Base-by-base conservation (phyloP, 2,329 filamentous ascomycete species). In the Colletotrichum tropicicola region DNA sequence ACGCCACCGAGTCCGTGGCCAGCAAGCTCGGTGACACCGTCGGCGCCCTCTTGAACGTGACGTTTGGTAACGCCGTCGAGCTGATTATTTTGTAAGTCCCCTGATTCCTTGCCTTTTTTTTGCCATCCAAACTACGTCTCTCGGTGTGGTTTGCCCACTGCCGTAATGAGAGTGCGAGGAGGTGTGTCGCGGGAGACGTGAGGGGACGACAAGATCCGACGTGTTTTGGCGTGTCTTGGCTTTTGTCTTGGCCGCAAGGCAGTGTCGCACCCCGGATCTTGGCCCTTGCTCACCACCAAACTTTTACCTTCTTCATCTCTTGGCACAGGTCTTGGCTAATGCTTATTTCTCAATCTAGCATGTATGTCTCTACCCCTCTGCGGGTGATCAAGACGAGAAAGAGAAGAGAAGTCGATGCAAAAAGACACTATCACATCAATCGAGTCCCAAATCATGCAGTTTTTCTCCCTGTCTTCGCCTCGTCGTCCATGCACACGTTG, bases 51-150 rank as follows among this genome's bases (percentile, higher is more conserved):
- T 85, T 93, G 74, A 93, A 93, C 72, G 89, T 93, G 65, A 92
- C 91, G 8, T 92, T 93, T 79, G 91, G 91, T 70, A 93, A 94
- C 75, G 90, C 91, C 21, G 91, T 93, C 23, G 91, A 94, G 77
- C 78, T 94, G 73, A 93, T 94, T 73, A 92, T 94, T 68, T 93
- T 92, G 83, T 86, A 75, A 74, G 82, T 73, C 44, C 58, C 55
- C 53, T 35, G 28, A 47, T 35, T n/a, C 17, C 12, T n/a, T 21
- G 4, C 2, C 13, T 10, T 17, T 23, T 23, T 27, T 37, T 25
- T 8, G 10, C 25, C 55, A 37, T 59, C 28, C 56, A 59, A 59
- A 27, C 12, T 27, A 25, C 21, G 9, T 27, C 25, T 28, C 25
- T 53, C n/a, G 15, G 30, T 35, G 8, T 43, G 41, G 7, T 51